Base-by-base conservation (phyloP, 441 rosid genomes). In the Gossypium schwendimanii region DNA sequence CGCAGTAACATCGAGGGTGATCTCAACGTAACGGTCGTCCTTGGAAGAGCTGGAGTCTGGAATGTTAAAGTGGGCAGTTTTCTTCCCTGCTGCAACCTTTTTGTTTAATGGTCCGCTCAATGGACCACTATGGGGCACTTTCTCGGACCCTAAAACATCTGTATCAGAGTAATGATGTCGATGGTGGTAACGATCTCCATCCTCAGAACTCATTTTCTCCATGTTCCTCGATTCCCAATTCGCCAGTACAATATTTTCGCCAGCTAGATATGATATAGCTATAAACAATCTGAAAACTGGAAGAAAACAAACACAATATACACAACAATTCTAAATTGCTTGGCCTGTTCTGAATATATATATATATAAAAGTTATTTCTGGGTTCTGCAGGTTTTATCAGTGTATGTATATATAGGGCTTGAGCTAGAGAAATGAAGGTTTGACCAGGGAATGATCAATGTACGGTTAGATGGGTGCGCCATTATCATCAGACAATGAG, bases 31-130 rank as follows among this genome's bases (percentile, higher is more conserved):
- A 1, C 76, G 55, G 33, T 78, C 55, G 12, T 79, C 65, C 47
- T 73, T 61, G 26, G 69, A 70, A 15, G 77, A 79, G 36, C 72
- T 67, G 0, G 78, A 49, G 3, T 75, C 74, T 10, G 78, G 69
- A 10, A 71, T 14, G 64, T 72, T 77, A 53, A 81, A 77, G 64
- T 66, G 61, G 11, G 84, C 70, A 28, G 69, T 78, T 47, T 78
- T 81, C 61, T 64, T 31, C 75, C 71, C 28, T 14, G 17, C 36
- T 24, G 36, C 36, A 33, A 9, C 53, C 59, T 73, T 79, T 60
- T 70, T 84, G 81, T 70, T 84, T 2, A 86, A 55, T 47, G 84
- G 83, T 41, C 84, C 88, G 55, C 83, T 79, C 68, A 79, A 54
- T 1, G 84, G 83, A 54, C 86, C 86, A 62, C 85, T 81, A 75